Evolutionary conservation across 208 protist species (phyloP).

Genomic region (Zelonia costaricensis): DNA sequence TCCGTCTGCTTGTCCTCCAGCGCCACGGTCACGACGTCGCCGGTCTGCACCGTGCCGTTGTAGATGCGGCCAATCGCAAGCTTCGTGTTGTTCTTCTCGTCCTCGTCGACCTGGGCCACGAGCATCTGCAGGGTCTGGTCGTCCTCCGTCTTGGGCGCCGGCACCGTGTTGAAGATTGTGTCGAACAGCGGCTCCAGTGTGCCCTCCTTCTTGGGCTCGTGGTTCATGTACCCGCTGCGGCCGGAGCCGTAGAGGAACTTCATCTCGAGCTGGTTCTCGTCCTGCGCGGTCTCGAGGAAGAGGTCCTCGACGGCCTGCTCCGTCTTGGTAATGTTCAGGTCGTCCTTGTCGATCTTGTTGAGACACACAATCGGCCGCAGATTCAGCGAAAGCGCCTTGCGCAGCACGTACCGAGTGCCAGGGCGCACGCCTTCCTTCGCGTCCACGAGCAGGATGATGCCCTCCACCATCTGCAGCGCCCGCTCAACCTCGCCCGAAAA

Average conservation of each 20-base stretch:
- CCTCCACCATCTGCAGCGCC: slow-evolving; percentile 97
- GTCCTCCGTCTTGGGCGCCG: slow-evolving; percentile 53
- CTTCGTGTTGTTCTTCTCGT: slow-evolving; percentile 78
- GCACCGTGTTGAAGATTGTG: slow-evolving; percentile 91
- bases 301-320: slow-evolving; percentile 96
- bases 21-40: slow-evolving; percentile 83
- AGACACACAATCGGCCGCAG: slow-evolving; percentile 97
- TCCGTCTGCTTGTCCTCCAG: slow-evolving; percentile 85
- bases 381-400: slow-evolving; percentile 94
- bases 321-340: slow-evolving; percentile 88
- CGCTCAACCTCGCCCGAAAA: slow-evolving; percentile 98
- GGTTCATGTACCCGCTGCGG: slow-evolving; percentile 92
- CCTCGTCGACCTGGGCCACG: slow-evolving; percentile 93
- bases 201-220: slow-evolving; percentile 64
- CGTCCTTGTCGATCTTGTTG: slow-evolving; percentile 98
- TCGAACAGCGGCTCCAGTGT: slow-evolving; percentile 94
- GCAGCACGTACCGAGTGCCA: slow-evolving; percentile 98
- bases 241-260: slow-evolving; percentile 95
- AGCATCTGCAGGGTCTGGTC: slow-evolving; percentile 91
- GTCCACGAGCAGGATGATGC: slow-evolving; percentile 96
- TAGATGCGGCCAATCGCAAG: slow-evolving; percentile 94
- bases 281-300: slow-evolving; percentile 93
- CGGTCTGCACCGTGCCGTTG: slow-evolving; percentile 86
- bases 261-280: slow-evolving; percentile 95
- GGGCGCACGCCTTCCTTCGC: slow-evolving; percentile 96